Conservation (phyloP, 139 green algal species). For the Coelastrella sp. region DNA sequence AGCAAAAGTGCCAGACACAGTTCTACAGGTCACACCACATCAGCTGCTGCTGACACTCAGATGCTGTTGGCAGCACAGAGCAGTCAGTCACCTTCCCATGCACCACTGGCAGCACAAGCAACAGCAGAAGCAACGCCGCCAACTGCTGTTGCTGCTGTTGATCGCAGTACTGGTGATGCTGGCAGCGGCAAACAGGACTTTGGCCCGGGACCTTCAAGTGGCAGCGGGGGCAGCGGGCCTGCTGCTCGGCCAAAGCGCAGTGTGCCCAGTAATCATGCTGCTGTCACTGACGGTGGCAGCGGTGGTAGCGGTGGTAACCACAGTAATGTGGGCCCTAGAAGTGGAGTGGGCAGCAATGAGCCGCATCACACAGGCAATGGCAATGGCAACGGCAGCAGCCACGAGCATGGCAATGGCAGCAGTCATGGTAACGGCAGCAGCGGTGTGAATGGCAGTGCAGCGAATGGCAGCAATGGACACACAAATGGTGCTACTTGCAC, state of each 20-base stretch:
- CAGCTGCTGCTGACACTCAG: constrained; percentile 9
- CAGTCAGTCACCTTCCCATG: neutral
- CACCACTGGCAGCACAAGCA: neutral
- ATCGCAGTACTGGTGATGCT: constrained; percentile 6
- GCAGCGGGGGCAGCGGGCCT: constrained; percentile 21
- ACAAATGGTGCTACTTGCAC: constrained; percentile 15
- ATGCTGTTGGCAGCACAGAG: constrained; percentile 9
- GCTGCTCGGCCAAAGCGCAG: neutral
- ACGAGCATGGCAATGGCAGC: constrained; percentile 31
- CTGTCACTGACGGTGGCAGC: constrained; percentile 20
- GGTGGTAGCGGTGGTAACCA: neutral
- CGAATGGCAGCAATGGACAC: neutral
- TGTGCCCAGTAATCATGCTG: neutral
- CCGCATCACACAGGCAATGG: constrained; percentile 6
- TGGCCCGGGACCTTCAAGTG: constrained; percentile 15
- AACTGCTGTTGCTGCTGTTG: constrained; percentile 4
- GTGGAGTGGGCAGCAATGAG: constrained; percentile 52
- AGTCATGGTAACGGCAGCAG: constrained; percentile 6
- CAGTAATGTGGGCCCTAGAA: constrained; percentile 41
- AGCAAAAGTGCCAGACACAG: constrained; percentile 9
- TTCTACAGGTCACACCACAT: constrained; percentile 9
- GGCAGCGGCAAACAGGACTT: constrained; percentile 24
- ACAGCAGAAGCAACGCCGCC: neutral
- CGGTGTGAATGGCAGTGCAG: constrained; percentile 20
- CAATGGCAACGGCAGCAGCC: constrained; percentile 37